Percentiles rank a stretch among this genome's conserved stretches.
phyloP scores from a whole-genome alignment of 257 asterid genomes.

The Solanum pinnatisectum region DNA sequence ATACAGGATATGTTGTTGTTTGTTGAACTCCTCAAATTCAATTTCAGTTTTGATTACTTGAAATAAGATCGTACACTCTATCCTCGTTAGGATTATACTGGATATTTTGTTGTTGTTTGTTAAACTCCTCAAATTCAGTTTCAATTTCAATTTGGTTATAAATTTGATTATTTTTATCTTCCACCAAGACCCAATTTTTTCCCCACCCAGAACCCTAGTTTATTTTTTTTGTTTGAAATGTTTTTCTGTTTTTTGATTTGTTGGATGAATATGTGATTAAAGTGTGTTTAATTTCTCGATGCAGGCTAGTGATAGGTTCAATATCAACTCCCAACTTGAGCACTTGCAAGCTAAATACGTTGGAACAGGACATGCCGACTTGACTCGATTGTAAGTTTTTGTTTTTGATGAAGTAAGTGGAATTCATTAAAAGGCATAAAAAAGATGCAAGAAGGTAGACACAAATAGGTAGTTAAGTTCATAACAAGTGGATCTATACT shows the following conservation, averaged over 20 bases:
- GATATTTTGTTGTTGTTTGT: not conserved
- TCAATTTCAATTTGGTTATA: not conserved
- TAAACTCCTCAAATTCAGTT: not conserved
- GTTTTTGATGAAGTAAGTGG: not conserved
- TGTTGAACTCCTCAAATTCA: no score
- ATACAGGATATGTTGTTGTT: no score
- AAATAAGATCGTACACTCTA: no score
- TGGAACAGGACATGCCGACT: constrained; percentile 99
- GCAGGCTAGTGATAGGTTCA: constrained; percentile 98
- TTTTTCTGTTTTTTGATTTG: not conserved
- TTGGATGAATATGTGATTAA: not conserved
- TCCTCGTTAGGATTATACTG: not conserved
- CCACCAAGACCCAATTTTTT: no score
- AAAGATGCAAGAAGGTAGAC: not conserved
- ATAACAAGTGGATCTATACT: not conserved
- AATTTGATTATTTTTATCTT: not conserved
- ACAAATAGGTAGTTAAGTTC: not conserved
- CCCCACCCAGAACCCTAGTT: not conserved
- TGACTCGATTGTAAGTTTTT: constrained; percentile 73
- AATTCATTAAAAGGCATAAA: not conserved
- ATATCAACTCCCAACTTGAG: constrained; percentile 95
- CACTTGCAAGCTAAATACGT: constrained; percentile 94
- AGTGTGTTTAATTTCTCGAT: not conserved
- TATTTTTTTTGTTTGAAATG: not conserved
- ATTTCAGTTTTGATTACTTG: no score